These are phyloP conservation scores for Onygena corvina DNA, from an alignment of 2,329 filamentous ascomycete genomes.

Conservation along the genomic window DNA sequence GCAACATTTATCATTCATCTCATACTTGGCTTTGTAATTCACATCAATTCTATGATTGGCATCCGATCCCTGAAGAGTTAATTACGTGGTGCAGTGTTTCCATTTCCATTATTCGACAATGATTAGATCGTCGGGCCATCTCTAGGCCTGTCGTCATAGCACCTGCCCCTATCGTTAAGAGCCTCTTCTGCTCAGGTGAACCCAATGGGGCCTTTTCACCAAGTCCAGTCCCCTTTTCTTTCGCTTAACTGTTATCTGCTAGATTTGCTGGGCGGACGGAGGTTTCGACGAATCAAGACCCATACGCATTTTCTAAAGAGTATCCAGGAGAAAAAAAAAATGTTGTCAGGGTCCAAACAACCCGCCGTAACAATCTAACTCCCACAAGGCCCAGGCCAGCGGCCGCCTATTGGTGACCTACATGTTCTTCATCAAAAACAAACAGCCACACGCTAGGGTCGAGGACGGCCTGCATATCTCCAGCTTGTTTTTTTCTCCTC, in stretches of 20 bases:
- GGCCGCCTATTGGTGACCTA: not conserved
- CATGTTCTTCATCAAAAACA: not conserved
- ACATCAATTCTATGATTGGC: slow-evolving; percentile 2
- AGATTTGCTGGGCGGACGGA: not conserved
- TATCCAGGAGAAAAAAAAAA: too few relatives aligned
- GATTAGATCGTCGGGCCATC: not conserved
- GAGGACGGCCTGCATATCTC: not conserved
- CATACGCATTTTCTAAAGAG: not conserved
- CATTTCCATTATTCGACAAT: not conserved
- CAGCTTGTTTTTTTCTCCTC: not conserved
- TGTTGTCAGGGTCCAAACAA: not conserved
- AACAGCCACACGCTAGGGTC: not conserved
- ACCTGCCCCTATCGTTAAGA: not conserved
- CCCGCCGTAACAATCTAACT: not conserved
- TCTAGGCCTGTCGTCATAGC: not conserved
- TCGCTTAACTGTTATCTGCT: slow-evolving; percentile 4
- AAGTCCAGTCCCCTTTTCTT: not conserved
- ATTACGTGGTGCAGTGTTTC: not conserved
- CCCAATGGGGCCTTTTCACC: not conserved
- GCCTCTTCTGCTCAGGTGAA: not conserved
- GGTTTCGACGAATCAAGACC: not conserved
- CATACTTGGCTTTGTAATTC: slow-evolving; percentile 4
- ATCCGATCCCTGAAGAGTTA: slow-evolving; percentile 4
- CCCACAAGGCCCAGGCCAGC: slow-evolving; percentile 3
- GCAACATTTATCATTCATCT: slow-evolving; percentile 5